Evolutionary conservation across 257 asterid genomes (phyloP).

Genomic region (Scutellaria galericulata): DNA sequence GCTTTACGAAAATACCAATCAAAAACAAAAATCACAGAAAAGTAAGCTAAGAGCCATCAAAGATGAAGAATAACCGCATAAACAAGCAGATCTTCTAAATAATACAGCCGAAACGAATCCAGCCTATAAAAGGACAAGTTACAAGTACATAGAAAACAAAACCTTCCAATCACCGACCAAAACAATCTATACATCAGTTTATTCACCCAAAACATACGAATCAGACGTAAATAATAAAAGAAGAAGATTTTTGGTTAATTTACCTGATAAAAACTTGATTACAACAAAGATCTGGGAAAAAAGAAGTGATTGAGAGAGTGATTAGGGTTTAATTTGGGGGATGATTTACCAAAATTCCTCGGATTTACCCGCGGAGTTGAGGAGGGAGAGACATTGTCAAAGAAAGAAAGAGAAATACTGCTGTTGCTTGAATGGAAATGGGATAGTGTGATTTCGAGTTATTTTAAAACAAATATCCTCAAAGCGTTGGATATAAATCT

Average conservation of each 20-base stretch:
- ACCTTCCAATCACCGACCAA: constrained; percentile 26
- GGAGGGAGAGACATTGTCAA: constrained; percentile 25
- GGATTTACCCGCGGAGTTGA: constrained; percentile 52
- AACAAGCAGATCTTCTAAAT: constrained; percentile 31
- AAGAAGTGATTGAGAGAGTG: constrained; percentile 13
- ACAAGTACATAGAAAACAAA: background rate
- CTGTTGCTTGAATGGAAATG: background rate
- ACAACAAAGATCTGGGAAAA: constrained; percentile 39
- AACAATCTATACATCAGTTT: background rate
- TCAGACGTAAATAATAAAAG: background rate
- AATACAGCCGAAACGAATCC: constrained; percentile 19
- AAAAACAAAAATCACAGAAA: background rate
- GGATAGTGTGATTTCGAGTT: no score
- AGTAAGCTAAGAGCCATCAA: background rate
- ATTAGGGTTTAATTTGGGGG: constrained; percentile 24
- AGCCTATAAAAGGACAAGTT: background rate
- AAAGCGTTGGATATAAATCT: no score
- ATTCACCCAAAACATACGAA: constrained; percentile 16
- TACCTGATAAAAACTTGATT: constrained; percentile 38
- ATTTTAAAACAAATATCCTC: no score
- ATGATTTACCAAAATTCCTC: constrained; percentile 33
- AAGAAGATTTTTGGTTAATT: background rate
- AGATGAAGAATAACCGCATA: background rate
- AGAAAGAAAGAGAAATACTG: constrained; percentile 6
- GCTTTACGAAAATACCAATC: background rate